A percentile compares a stretch with the other conserved stretches of the same genome.
Evolutionary conservation across 164 flowering plant genomes (phyloP).

Genomic region (grape (Vitis vinifera)): DNA sequence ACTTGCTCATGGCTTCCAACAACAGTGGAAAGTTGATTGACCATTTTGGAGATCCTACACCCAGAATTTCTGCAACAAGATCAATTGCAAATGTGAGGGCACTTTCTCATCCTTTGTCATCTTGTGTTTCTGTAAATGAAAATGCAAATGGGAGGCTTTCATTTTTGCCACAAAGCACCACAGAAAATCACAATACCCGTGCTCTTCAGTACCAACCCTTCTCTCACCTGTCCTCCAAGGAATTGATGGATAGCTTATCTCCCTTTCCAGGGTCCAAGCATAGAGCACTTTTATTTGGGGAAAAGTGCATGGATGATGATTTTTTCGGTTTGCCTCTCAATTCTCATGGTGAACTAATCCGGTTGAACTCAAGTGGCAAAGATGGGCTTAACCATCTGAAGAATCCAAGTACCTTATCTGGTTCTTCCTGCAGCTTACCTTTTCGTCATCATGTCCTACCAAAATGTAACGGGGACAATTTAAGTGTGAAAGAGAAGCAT

Average conservation of each 20-base stretch:
- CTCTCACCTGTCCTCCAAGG: slow-evolving; percentile 24
- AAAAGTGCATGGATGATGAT: slow-evolving; percentile 21
- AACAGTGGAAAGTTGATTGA: slow-evolving; percentile 17
- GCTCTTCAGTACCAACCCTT: slow-evolving; percentile 20
- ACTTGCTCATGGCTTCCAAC: slow-evolving; percentile 15
- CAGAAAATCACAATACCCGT: slow-evolving; percentile 10
- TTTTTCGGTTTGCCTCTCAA: slow-evolving; percentile 67
- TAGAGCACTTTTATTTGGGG: slow-evolving; percentile 17
- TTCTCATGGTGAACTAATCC: slow-evolving; percentile 63
- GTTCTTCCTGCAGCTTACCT: slow-evolving; percentile 24
- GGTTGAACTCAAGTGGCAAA: slow-evolving; percentile 32
- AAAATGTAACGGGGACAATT: slow-evolving; percentile 7
- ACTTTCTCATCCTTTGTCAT: slow-evolving; percentile 21
- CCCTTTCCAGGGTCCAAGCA: slow-evolving; percentile 32
- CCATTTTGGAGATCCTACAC: slow-evolving; percentile 17
- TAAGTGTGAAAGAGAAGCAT: slow-evolving; percentile 21
- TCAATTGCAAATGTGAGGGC: slow-evolving; percentile 13
- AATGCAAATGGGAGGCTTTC: slow-evolving; percentile 20
- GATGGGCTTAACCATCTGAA: slow-evolving; percentile 23
- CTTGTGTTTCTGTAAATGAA: slow-evolving; percentile 16
- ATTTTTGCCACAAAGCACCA: slow-evolving; percentile 9
- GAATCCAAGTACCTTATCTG: slow-evolving; percentile 13
- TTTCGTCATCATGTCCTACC: slow-evolving; percentile 14
- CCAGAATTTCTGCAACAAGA: slow-evolving; percentile 18
- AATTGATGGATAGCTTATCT: slow-evolving; percentile 19